phyloP scores from a whole-genome alignment of 495 filamentous ascomycete species.

The Talaromyces ruber region DNA sequence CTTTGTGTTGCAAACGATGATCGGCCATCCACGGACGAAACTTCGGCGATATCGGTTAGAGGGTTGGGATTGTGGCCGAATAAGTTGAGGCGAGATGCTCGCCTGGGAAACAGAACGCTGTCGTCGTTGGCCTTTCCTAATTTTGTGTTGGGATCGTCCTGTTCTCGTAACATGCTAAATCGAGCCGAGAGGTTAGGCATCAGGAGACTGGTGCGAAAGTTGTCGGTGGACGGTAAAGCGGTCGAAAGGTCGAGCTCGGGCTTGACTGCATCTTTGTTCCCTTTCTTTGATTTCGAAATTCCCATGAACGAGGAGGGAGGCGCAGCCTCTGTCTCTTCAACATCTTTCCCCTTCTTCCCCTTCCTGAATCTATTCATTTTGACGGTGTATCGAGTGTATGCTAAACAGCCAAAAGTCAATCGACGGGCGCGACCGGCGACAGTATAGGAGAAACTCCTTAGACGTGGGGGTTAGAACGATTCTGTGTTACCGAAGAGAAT shows the following conservation, averaged over 20 bases:
- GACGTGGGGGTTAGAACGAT: not conserved
- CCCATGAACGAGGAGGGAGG: constrained; percentile 15
- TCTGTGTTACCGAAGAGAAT: not conserved
- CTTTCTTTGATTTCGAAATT: constrained; percentile 42
- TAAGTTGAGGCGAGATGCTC: constrained; percentile 60
- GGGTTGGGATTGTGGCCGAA: constrained; percentile 41
- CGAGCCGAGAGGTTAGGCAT: constrained; percentile 93
- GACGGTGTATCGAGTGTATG: not conserved
- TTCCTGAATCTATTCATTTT: constrained; percentile 69
- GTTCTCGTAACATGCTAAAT: constrained; percentile 93
- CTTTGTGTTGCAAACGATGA: constrained; percentile 44
- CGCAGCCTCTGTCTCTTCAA: constrained; percentile 5
- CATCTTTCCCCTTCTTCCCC: constrained; percentile 42
- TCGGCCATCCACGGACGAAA: constrained; percentile 65
- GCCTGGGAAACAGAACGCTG: constrained; percentile 77
- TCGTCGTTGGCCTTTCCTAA: constrained; percentile 92
- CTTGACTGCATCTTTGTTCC: constrained; percentile 46
- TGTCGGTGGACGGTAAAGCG: constrained; percentile 72
- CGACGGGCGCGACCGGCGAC: not conserved
- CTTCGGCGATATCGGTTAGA: constrained; percentile 82
- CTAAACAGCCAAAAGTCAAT: not conserved
- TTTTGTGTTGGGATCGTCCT: constrained; percentile 80
- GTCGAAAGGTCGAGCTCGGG: constrained; percentile 62
- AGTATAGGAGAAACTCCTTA: not conserved
- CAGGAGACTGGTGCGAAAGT: constrained; percentile 93